Evolutionary conservation across 2,329 filamentous ascomycete genomes (phyloP).

Genomic region (Fusarium torulosum): DNA sequence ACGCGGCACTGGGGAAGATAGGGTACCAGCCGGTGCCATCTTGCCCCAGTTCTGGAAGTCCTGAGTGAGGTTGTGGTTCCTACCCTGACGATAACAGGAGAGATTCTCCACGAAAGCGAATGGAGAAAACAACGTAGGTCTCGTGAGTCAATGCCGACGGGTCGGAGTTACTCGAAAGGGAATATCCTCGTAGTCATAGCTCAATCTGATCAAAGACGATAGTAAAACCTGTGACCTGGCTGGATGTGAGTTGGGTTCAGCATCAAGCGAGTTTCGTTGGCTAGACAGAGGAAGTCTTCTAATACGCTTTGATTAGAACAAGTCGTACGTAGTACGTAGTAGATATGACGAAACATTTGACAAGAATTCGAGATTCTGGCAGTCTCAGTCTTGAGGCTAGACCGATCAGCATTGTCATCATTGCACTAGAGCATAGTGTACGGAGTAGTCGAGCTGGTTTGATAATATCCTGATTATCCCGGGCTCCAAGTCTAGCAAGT

Average conservation of each 20-base stretch:
- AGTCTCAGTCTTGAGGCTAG: background rate
- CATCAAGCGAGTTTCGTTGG: background rate
- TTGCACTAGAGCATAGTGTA: constrained; percentile 1
- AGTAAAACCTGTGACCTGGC: background rate
- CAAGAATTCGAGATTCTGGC: background rate
- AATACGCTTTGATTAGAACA: constrained; percentile 4
- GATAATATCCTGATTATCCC: constrained; percentile 1
- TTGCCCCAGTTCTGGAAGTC: background rate
- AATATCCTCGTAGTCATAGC: constrained; percentile 13
- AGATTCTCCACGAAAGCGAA: constrained; percentile 6
- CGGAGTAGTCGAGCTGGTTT: background rate
- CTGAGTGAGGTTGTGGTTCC: constrained; percentile 5
- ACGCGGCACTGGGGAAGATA: constrained; percentile 21
- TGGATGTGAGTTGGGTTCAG: background rate
- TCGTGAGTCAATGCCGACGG: constrained; percentile 23
- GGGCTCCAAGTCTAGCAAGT: background rate
- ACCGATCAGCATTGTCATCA: constrained; percentile 18
- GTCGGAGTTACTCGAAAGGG: constrained; percentile 34
- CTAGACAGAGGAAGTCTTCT: constrained; percentile 3
- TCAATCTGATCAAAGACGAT: background rate
- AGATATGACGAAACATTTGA: constrained; percentile 1
- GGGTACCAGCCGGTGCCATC: constrained; percentile 11
- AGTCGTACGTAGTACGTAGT: too few species aligned
- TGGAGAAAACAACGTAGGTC: constrained; percentile 10
- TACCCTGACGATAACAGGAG: constrained; percentile 3